A percentile compares a stretch with the other conserved stretches of the same genome.
phyloP scores from a whole-genome alignment of 2,329 filamentous ascomycete species.

The Arthrobotrys conoides region DNA sequence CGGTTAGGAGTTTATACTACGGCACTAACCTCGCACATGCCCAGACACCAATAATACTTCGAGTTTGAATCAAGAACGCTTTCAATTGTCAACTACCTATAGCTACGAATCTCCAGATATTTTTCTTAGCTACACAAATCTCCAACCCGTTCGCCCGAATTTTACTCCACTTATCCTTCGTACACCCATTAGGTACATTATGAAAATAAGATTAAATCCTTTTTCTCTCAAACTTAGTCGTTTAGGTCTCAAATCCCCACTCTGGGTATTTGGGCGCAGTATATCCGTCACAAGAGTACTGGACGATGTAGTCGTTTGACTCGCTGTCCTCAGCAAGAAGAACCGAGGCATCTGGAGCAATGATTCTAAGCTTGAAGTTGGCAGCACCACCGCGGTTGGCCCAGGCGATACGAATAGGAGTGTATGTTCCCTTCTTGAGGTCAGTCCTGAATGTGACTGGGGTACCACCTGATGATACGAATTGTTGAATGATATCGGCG shows the following conservation, averaged over 20 bases:
- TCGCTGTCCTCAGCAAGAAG: conserved; percentile 35
- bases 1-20: not conserved
- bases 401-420: conserved; percentile 39
- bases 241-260: conserved; percentile 39
- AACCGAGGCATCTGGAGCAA: conserved; percentile 25
- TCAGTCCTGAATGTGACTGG: conserved; percentile 21
- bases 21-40: no score
- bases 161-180: not conserved
- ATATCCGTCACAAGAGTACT: conserved; percentile 30
- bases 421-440: conserved; percentile 46
- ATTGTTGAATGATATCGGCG: conserved; percentile 54
- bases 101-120: not conserved
- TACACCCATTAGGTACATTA: not conserved
- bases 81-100: conserved; percentile 8
- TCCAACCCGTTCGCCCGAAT: not conserved
- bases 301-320: conserved; percentile 40
- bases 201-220: not conserved
- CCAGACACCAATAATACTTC: not conserved
- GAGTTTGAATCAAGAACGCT: not conserved
- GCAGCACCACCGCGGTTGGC: conserved; percentile 32
- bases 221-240: not conserved
- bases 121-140: conserved; percentile 20
- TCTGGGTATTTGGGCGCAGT: conserved; percentile 29
- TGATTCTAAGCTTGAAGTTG: conserved; percentile 48
- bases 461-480: conserved; percentile 9